Evolutionary conservation across 1,284 basidiomycete genomes (phyloP).

Genomic region (Phlebopus sp.): DNA sequence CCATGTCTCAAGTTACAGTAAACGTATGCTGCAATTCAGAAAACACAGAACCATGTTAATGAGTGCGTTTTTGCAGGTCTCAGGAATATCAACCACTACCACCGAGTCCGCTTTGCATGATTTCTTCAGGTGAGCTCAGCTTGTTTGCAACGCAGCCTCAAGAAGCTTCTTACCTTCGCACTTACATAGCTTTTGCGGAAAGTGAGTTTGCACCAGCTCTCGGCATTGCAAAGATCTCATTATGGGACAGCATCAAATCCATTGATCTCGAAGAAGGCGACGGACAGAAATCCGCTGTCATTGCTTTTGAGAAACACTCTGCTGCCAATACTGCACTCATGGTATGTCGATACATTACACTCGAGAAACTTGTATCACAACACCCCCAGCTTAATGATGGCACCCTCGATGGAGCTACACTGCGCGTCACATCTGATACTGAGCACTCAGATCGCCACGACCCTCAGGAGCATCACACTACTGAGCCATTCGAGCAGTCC

Average conservation of each 20-base stretch:
- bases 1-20: conserved; percentile 28
- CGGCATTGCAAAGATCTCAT: not conserved
- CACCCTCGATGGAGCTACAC: conserved; percentile 56
- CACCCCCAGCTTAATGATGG: conserved; percentile 65
- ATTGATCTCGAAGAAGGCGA: conserved; percentile 51
- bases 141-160: conserved; percentile 3
- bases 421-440: conserved; percentile 65
- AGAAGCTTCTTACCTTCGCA: conserved; percentile 5
- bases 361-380: not conserved
- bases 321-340: conserved; percentile 81
- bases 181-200: conserved; percentile 76
- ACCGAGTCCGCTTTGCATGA: conserved; percentile 61
- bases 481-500: conserved; percentile 59
- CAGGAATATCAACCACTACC: conserved; percentile 59
- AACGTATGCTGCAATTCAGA: conserved; percentile 12
- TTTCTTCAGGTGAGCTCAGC: conserved; percentile 64
- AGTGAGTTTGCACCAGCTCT: conserved; percentile 40
- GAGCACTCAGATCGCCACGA: conserved; percentile 55
- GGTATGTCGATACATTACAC: conserved; percentile 35
- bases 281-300: conserved; percentile 43
- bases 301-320: conserved; percentile 73
- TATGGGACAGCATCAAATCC: conserved; percentile 50
- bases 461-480: conserved; percentile 36
- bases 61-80: conserved; percentile 45
- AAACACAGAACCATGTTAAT: not conserved